Percentiles rank a stretch among this genome's conserved stretches.
phyloP scores from a whole-genome alignment of 1,139 yeast genomes.

The Williopsis jadinii region DNA sequence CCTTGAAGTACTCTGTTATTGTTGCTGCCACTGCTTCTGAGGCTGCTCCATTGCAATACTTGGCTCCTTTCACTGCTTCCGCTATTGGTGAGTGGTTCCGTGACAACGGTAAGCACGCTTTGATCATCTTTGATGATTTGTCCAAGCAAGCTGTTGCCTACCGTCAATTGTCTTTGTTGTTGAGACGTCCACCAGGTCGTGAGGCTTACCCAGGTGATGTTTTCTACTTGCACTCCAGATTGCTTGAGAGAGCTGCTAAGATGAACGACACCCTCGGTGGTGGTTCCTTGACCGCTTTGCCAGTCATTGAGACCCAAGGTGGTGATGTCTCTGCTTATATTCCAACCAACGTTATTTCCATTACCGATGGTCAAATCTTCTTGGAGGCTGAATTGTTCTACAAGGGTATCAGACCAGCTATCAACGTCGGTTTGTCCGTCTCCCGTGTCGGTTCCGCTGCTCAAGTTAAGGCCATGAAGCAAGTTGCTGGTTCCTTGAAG shows the following conservation, averaged over 20 bases:
- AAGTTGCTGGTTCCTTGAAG: constrained; percentile 99
- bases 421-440: constrained; percentile 99
- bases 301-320: constrained; percentile 97
- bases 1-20: constrained; percentile 94
- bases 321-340: constrained; percentile 98
- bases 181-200: constrained; percentile 40
- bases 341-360: constrained; percentile 96
- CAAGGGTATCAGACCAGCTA: constrained; percentile 99
- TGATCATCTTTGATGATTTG: constrained; percentile 95
- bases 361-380: constrained; percentile 97
- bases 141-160: constrained; percentile 99
- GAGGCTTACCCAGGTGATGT: constrained; percentile 21
- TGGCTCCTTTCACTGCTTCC: constrained; percentile 99
- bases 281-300: constrained; percentile 94
- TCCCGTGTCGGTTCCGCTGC: constrained; percentile 99
- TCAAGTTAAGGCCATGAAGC: constrained; percentile 99
- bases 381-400: constrained; percentile 99
- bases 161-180: constrained; percentile 97
- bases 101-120: constrained; percentile 97
- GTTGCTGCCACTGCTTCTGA: constrained; percentile 99
- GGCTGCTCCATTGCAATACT: constrained; percentile 99
- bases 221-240: constrained; percentile 48
- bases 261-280: constrained; percentile 85
- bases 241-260: constrained; percentile 97
- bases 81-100: constrained; percentile 99